A percentile compares a stretch with the other conserved stretches of the same genome.
phyloP scores from a whole-genome alignment of 169 alveolate species.

The Perkinsus chesapeaki region DNA sequence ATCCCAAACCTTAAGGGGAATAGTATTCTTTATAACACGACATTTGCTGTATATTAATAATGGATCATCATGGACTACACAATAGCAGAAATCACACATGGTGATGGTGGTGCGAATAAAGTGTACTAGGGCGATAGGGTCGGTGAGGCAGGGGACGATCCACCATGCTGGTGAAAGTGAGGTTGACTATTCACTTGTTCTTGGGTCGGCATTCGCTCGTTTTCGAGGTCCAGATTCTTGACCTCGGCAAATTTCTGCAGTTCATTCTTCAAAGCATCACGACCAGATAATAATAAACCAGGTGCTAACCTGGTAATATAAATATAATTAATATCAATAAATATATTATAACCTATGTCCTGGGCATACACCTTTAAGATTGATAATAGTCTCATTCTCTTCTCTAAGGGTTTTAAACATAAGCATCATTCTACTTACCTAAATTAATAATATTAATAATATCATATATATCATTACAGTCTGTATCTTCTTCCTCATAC shows the following conservation, averaged over 20 bases:
- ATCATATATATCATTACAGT: too few relatives aligned
- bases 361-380: constrained; percentile 86
- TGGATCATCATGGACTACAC: too few relatives aligned
- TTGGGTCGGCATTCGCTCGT: constrained; percentile 23
- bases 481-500: constrained; percentile 70
- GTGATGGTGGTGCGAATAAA: too few relatives aligned
- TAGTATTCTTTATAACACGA: too few relatives aligned
- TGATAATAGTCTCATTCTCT: constrained; percentile 75
- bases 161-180: too few relatives aligned
- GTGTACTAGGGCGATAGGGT: too few relatives aligned
- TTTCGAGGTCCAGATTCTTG: constrained; percentile 15
- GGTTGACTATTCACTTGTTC: background rate
- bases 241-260: constrained; percentile 21
- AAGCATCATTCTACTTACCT: constrained; percentile 24
- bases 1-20: too few relatives aligned
- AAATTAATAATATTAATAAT: too few relatives aligned
- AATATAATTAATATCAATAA: too few relatives aligned
- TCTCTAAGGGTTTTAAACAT: constrained; percentile 55
- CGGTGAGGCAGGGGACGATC: too few relatives aligned
- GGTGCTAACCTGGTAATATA: constrained; percentile 64
- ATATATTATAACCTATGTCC: constrained; percentile 62
- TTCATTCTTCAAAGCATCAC: constrained; percentile 65
- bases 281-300: constrained; percentile 80
- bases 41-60: too few relatives aligned
- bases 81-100: too few relatives aligned